Conservation (phyloP, 208 protist genomes). For the Tritrichomonas musculus region DNA sequence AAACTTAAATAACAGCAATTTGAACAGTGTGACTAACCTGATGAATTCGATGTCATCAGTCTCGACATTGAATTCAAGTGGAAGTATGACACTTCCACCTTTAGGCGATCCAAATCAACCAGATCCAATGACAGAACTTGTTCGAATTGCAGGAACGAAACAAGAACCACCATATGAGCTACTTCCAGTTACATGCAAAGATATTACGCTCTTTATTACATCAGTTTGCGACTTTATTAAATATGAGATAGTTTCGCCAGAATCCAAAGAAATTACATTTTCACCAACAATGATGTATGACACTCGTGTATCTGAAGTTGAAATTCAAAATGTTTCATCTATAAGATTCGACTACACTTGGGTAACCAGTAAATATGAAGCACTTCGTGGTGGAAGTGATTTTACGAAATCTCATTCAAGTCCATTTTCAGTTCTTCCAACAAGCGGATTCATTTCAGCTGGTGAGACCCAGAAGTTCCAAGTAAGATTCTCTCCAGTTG, state of each 20-base stretch:
- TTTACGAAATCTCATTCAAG: background rate
- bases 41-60: no score
- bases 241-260: constrained; percentile 29
- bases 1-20: no score
- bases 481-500: constrained; percentile 69
- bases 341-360: constrained; percentile 66
- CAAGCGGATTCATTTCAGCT: constrained; percentile 56
- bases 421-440: constrained; percentile 66
- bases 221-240: constrained; percentile 38
- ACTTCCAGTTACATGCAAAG: background rate
- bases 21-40: no score
- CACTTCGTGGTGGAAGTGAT: background rate
- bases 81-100: no score
- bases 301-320: constrained; percentile 61
- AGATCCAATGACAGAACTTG: background rate
- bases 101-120: no score
- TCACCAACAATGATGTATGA: constrained; percentile 81
- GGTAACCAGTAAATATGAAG: background rate
- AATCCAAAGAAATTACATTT: constrained; percentile 62
- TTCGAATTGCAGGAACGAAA: background rate
- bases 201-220: constrained; percentile 32
- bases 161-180: constrained; percentile 41
- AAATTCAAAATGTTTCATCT: constrained; percentile 69
- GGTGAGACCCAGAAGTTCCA: constrained; percentile 54
- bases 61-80: no score